Percentiles rank a stretch among this genome's conserved stretches.
phyloP scores from a whole-genome alignment of 176 grass and related monocot genomes.

The Cocos nucifera region DNA sequence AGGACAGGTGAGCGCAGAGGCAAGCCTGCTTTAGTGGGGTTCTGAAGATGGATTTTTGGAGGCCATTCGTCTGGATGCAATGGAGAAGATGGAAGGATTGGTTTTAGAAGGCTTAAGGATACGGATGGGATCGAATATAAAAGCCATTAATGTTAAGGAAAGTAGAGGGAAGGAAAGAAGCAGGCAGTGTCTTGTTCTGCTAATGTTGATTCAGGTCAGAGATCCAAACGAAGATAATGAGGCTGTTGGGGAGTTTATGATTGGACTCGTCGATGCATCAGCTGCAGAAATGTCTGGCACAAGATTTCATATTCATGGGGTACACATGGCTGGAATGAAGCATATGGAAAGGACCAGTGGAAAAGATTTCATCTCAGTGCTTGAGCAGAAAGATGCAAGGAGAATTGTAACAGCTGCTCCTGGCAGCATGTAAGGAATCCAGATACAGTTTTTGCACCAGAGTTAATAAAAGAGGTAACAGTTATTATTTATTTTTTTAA shows the following conservation, averaged over 20 bases:
- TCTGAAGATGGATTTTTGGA: constrained; percentile 32
- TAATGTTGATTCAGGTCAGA: background rate
- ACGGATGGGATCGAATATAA: constrained; percentile 25
- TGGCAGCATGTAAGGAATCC: no score
- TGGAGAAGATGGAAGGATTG: constrained; percentile 39
- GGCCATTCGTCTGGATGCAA: constrained; percentile 24
- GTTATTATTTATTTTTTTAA: no score
- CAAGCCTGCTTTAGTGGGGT: background rate
- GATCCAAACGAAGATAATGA: background rate
- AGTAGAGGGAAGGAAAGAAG: background rate
- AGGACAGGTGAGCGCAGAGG: constrained; percentile 5
- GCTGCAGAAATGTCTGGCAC: background rate
- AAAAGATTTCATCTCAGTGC: no score
- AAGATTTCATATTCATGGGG: no score
- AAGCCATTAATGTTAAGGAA: no score
- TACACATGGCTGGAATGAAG: no score
- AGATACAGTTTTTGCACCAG: no score
- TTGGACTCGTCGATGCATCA: background rate
- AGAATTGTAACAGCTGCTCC: no score
- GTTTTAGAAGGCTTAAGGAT: constrained; percentile 50
- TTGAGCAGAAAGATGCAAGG: no score
- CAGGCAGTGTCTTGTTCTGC: no score
- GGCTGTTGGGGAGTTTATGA: background rate
- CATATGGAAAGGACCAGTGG: no score
- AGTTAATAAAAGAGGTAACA: no score